Evolutionary conservation across 257 asterid genomes (phyloP).

Genomic region (Fraxinus cuspidata): DNA sequence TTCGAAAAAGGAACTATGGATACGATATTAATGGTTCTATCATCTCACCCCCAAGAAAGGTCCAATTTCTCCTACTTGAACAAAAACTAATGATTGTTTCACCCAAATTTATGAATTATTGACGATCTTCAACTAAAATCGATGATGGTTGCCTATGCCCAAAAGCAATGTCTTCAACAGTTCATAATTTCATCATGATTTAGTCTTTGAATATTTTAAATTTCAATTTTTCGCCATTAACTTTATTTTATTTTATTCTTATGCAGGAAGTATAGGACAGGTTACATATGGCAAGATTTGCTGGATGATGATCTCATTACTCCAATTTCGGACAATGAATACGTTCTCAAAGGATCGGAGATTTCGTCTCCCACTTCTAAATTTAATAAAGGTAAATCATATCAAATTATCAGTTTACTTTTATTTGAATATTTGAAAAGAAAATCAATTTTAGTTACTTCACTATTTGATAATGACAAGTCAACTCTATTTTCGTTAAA

Average conservation of each 20-base stretch:
- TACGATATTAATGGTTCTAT: too few relatives aligned
- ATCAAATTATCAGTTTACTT: not conserved
- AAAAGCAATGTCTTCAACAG: not conserved
- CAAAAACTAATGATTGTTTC: too few relatives aligned
- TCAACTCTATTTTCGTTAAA: not conserved
- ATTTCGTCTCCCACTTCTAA: constrained; percentile 29
- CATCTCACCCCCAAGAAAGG: too few relatives aligned
- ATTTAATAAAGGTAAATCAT: constrained; percentile 38
- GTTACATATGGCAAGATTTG: constrained; percentile 93
- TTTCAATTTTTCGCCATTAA: not conserved
- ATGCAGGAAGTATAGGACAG: constrained; percentile 74
- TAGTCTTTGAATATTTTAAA: not conserved
- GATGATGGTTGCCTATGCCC: not conserved
- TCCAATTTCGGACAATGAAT: constrained; percentile 88
- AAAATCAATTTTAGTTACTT: not conserved
- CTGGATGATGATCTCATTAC: constrained; percentile 91
- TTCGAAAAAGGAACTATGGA: too few relatives aligned
- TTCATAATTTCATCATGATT: not conserved
- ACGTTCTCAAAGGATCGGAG: constrained; percentile 92
- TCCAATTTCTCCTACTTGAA: too few relatives aligned
- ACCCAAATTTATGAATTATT: not conserved
- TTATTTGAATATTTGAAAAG: not conserved
- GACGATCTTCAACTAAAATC: not conserved
- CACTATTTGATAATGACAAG: not conserved
- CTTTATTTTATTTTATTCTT: not conserved